Conservation (phyloP, 257 asterid genomes). For the Gardenia jasminoides region DNA sequence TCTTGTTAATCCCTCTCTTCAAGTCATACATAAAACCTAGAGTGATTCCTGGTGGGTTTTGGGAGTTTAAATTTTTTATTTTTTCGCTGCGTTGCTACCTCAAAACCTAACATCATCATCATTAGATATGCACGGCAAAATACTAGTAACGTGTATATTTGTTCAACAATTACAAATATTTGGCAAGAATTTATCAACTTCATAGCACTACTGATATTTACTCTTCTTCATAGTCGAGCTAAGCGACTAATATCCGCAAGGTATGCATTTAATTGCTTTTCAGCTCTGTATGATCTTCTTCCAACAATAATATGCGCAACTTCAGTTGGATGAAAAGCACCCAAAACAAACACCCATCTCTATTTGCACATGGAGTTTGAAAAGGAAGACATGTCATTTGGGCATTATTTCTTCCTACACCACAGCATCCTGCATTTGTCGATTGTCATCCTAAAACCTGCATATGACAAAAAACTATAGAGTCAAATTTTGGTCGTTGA, state of each 20-base stretch:
- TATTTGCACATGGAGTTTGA: conserved; percentile 63
- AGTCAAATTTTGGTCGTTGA: too few relatives aligned
- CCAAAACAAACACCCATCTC: conserved; percentile 71
- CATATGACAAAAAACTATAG: neutral
- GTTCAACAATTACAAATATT: too few relatives aligned
- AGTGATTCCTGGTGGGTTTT: too few relatives aligned
- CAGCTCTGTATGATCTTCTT: conserved; percentile 73
- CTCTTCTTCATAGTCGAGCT: conserved; percentile 50
- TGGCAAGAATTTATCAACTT: too few relatives aligned
- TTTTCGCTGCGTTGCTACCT: too few relatives aligned
- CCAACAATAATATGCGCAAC: conserved; percentile 74
- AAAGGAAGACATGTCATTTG: conserved; percentile 86
- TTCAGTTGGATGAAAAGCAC: conserved; percentile 87
- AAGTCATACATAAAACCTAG: too few relatives aligned
- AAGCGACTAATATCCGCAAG: conserved; percentile 75
- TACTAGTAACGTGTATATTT: too few relatives aligned
- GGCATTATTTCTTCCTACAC: conserved; percentile 94
- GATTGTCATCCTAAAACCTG: conserved; percentile 80
- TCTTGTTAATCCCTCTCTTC: too few relatives aligned
- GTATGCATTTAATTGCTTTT: conserved; percentile 62
- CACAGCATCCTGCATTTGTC: conserved; percentile 92
- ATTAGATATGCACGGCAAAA: too few relatives aligned
- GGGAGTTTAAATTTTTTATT: too few relatives aligned
- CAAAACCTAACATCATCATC: too few relatives aligned
- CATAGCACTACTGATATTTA: too few relatives aligned